Conservation (phyloP, 129 eudicot species). For the Lonicera japonica region DNA sequence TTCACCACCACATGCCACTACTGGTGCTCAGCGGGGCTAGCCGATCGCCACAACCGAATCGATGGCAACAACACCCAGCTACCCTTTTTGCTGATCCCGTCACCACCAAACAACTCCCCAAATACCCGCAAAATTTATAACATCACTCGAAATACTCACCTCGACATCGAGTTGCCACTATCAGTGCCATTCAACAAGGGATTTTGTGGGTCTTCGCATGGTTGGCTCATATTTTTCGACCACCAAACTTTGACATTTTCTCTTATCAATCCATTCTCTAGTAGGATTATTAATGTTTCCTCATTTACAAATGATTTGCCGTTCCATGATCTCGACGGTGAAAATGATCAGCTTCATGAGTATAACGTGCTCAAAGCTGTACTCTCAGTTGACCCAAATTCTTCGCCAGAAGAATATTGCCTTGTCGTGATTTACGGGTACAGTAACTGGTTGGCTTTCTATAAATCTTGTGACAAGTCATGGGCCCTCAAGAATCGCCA, state of each 20-base stretch:
- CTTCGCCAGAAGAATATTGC: background rate
- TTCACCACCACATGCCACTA: background rate
- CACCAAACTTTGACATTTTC: background rate
- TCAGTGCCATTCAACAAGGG: background rate
- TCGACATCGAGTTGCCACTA: background rate
- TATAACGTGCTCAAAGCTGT: slow-evolving; percentile 1
- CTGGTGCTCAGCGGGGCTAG: background rate
- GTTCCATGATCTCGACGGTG: background rate
- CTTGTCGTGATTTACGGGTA: slow-evolving; percentile 1
- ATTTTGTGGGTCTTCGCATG: slow-evolving; percentile 9
- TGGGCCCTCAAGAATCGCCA: background rate
- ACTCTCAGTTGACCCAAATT: background rate
- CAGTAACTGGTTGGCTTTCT: background rate
- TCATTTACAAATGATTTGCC: background rate
- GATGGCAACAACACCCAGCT: background rate
- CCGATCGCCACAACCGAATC: background rate
- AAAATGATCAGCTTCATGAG: background rate
- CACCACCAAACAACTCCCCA: background rate
- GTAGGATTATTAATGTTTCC: background rate
- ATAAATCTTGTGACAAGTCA: background rate
- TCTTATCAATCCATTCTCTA: slow-evolving; percentile 7
- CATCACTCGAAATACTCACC: background rate
- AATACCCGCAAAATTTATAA: background rate
- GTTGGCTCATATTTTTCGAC: slow-evolving; percentile 5
- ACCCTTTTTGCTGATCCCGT: background rate